phyloP scores from a whole-genome alignment of 2,329 filamentous ascomycete genomes.

The Trichoderma oligosporum region DNA sequence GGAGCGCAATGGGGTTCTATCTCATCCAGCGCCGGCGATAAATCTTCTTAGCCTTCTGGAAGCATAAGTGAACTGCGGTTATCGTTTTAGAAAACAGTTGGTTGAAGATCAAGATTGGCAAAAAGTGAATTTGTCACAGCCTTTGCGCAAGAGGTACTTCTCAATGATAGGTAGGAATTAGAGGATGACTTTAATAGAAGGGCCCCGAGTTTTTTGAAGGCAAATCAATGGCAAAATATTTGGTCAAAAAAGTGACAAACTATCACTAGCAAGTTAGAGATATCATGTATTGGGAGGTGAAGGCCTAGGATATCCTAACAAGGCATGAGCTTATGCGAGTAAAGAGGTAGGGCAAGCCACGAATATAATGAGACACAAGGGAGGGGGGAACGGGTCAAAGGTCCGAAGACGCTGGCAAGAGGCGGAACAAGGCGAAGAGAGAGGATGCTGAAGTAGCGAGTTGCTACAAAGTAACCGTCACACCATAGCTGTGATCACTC shows the following conservation, averaged over 20 bases:
- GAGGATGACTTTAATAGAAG: too few relatives aligned
- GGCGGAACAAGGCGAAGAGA: not conserved
- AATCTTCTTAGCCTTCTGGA: not conserved
- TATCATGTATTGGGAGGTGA: not conserved
- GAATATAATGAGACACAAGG: not conserved
- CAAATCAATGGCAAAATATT: not conserved
- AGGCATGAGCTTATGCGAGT: not conserved
- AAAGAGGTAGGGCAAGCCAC: not conserved
- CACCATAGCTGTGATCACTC: slow-evolving; percentile 5
- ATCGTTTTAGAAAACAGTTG: not conserved
- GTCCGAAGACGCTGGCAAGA: not conserved
- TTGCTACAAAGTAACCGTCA: not conserved
- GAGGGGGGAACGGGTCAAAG: not conserved
- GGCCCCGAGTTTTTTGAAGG: not conserved
- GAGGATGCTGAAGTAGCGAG: not conserved
- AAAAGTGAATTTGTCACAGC: not conserved
- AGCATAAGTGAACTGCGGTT: not conserved
- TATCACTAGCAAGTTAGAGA: not conserved
- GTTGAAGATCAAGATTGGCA: not conserved
- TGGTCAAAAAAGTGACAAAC: not conserved
- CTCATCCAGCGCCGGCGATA: slow-evolving; percentile 4
- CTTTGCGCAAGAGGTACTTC: not conserved
- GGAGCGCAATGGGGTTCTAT: not conserved
- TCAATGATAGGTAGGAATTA: not conserved
- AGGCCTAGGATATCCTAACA: not conserved